These are phyloP conservation scores for Populus pruinosa DNA, from an alignment of 345 rosid species.

Conservation along the genomic window DNA sequence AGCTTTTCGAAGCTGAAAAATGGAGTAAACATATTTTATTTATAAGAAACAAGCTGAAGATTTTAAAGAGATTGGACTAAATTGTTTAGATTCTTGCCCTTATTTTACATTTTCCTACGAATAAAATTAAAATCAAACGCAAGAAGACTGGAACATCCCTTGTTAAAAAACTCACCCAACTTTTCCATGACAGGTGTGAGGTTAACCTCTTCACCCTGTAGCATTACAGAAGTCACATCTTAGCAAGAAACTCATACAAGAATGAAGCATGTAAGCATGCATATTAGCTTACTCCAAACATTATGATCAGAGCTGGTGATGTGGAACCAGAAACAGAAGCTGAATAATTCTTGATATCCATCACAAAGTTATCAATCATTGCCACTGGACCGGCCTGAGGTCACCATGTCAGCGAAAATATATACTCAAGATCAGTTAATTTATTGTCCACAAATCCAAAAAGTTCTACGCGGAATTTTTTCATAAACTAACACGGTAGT, in stretches of 20 bases:
- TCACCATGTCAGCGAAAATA: background rate
- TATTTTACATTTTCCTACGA: no score
- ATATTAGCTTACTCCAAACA: constrained; percentile 58
- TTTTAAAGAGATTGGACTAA: no score
- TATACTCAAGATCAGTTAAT: constrained; percentile 2
- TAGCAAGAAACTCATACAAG: constrained; percentile 6
- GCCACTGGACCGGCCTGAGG: constrained; percentile 37
- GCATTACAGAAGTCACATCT: constrained; percentile 11
- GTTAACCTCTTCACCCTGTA: constrained; percentile 41
- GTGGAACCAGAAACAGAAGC: constrained; percentile 47
- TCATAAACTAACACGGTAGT: no score
- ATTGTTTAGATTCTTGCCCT: no score
- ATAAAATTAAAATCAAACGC: no score
- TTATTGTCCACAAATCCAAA: background rate
- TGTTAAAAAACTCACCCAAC: constrained; percentile 49
- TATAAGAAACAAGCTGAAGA: no score
- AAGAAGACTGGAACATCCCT: background rate
- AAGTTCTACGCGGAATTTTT: no score
- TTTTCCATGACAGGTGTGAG: constrained; percentile 48
- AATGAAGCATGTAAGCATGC: background rate
- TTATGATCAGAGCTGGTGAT: constrained; percentile 59
- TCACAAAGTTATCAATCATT: constrained; percentile 51
- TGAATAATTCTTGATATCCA: constrained; percentile 53
- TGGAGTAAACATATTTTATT: no score
- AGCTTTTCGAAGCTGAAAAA: no score